These are phyloP conservation scores for Phytopythium helicoides DNA, from an alignment of 352 stramenopile genomes.

Conservation along the genomic window DNA sequence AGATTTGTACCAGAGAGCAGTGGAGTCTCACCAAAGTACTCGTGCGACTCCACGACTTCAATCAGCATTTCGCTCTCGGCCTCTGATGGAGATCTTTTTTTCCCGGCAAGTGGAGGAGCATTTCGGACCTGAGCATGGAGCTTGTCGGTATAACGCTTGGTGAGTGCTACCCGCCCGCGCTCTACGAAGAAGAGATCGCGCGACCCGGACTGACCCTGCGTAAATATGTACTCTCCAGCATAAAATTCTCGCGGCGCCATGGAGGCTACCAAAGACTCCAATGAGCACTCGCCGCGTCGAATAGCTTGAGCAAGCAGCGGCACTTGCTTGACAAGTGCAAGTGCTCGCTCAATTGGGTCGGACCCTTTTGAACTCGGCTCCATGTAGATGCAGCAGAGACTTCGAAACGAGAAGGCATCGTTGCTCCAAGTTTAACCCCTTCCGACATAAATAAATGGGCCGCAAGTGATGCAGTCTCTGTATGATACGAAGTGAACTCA, in stretches of 20 bases:
- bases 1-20: slow-evolving; percentile 30
- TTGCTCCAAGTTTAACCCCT: too few relatives aligned
- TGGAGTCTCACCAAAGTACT: slow-evolving; percentile 73
- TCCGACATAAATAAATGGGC: too few relatives aligned
- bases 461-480: too few relatives aligned
- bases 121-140: slow-evolving; percentile 3
- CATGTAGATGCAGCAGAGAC: neutral
- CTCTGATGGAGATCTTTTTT: slow-evolving; percentile 11
- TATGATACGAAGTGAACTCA: too few relatives aligned
- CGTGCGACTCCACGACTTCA: slow-evolving; percentile 40
- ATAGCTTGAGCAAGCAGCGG: slow-evolving; percentile 50
- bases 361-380: neutral
- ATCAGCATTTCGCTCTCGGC: slow-evolving; percentile 48
- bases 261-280: slow-evolving; percentile 38
- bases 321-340: slow-evolving; percentile 36
- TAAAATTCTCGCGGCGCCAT: slow-evolving; percentile 30
- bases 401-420: slow-evolving; percentile 8
- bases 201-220: slow-evolving; percentile 44
- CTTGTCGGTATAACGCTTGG: slow-evolving; percentile 33
- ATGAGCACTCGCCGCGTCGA: slow-evolving; percentile 38
- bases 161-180: slow-evolving; percentile 66
- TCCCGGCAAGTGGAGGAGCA: slow-evolving; percentile 6
- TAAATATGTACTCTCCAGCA: slow-evolving; percentile 67
- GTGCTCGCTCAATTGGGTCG: slow-evolving; percentile 36
- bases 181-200: slow-evolving; percentile 73